phyloP scores from a whole-genome alignment of 306 rosid species.

The Senna tora region DNA sequence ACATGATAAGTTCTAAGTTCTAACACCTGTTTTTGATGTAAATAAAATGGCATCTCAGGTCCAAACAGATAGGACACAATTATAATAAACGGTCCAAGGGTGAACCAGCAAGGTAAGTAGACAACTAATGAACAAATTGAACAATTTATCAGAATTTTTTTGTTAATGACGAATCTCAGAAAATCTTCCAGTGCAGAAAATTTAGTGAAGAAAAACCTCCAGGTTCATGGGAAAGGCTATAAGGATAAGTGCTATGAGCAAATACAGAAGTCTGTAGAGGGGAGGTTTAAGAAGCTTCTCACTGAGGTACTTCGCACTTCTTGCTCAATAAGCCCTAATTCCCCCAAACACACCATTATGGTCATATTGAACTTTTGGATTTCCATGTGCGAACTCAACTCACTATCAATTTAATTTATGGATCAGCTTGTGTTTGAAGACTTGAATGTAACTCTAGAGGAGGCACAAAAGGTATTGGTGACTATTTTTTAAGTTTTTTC shows the following conservation, averaged over 20 bases:
- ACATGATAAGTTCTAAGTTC: not conserved
- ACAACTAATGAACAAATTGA: no score
- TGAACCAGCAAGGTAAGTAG: not conserved
- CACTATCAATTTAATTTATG: conserved; percentile 48
- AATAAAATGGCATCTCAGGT: not conserved
- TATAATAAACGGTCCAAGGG: not conserved
- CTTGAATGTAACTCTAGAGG: conserved; percentile 90
- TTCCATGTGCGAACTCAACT: conserved; percentile 23
- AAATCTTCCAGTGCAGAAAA: conserved; percentile 60
- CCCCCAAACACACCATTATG: not conserved
- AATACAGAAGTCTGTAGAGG: conserved; percentile 90
- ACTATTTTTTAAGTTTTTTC: conserved; percentile 31
- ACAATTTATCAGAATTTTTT: no score
- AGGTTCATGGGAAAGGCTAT: conserved; percentile 85
- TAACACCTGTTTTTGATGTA: not conserved
- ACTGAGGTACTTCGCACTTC: conserved; percentile 59
- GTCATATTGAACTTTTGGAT: not conserved
- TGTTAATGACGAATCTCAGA: conserved; percentile 46
- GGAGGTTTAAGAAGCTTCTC: conserved; percentile 81
- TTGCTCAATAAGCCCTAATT: conserved; percentile 9
- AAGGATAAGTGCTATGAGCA: conserved; percentile 96
- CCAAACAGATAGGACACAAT: not conserved
- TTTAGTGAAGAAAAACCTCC: conserved; percentile 68
- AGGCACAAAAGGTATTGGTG: conserved; percentile 72
- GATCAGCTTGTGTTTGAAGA: conserved; percentile 83